Percentiles rank a stretch among this genome's conserved stretches.
These are phyloP conservation scores for Hamigera avellanea DNA, from an alignment of 495 filamentous ascomycete genomes.

Conservation along the genomic window DNA sequence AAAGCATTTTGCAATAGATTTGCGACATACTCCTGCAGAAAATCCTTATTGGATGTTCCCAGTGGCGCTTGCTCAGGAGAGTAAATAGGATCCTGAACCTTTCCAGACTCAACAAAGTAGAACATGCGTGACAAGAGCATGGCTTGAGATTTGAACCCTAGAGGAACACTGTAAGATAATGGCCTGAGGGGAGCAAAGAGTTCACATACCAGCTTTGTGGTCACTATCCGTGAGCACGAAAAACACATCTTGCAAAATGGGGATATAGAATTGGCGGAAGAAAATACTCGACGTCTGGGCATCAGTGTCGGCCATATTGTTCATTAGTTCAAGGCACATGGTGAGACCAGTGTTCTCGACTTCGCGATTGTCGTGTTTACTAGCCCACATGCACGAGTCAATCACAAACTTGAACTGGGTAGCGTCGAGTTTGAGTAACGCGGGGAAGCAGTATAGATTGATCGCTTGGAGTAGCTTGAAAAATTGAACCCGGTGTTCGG, in stretches of 20 bases:
- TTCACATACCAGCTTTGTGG: constrained; percentile 72
- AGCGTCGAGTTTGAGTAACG: constrained; percentile 84
- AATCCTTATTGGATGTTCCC: constrained; percentile 82
- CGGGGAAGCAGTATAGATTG: constrained; percentile 92
- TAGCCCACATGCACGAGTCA: constrained; percentile 98
- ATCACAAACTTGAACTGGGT: constrained; percentile 99
- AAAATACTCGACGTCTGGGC: constrained; percentile 76
- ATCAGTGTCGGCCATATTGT: constrained; percentile 92
- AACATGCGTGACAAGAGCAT: constrained; percentile 92
- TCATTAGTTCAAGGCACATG: constrained; percentile 97
- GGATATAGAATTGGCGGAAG: constrained; percentile 92
- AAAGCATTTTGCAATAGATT: constrained; percentile 85
- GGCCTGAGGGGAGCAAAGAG: constrained; percentile 1
- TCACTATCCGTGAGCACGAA: constrained; percentile 96
- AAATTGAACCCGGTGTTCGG: constrained; percentile 95
- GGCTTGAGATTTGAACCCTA: constrained; percentile 91
- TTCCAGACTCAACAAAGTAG: constrained; percentile 73
- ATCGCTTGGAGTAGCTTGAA: constrained; percentile 94
- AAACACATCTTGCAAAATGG: constrained; percentile 95
- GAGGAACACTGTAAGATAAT: constrained; percentile 2
- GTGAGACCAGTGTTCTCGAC: constrained; percentile 95
- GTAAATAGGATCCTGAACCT: constrained; percentile 88
- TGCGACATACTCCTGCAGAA: constrained; percentile 74
- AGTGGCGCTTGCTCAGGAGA: constrained; percentile 62
- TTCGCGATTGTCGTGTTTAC: constrained; percentile 97